A percentile compares a stretch with the other conserved stretches of the same genome.
phyloP scores from a whole-genome alignment of 129 eudicot species.

The Apium graveolens region DNA sequence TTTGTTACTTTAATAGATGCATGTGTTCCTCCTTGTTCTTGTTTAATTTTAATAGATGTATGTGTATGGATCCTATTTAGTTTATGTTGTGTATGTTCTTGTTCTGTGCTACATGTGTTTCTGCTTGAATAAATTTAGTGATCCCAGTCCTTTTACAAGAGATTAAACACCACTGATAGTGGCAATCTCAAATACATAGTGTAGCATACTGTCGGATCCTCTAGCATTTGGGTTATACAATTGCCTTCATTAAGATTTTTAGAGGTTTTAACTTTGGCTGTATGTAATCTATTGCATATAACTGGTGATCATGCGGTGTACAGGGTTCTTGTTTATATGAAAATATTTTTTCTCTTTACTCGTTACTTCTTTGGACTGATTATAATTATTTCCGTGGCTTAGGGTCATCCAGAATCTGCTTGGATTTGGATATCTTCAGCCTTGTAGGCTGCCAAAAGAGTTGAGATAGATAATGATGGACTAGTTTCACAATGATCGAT shows the following conservation, averaged over 20 bases:
- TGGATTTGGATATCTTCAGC: not conserved
- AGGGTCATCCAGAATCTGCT: conserved; percentile 11
- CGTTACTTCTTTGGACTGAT: not conserved
- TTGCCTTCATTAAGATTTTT: not conserved
- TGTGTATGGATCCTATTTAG: too few species aligned
- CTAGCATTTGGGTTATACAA: not conserved
- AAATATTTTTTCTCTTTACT: not conserved
- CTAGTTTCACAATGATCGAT: conserved; percentile 31
- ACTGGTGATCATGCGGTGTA: not conserved
- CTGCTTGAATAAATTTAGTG: not conserved
- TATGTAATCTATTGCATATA: not conserved
- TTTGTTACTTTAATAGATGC: too few species aligned
- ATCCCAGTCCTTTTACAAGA: not conserved
- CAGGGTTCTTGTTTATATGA: not conserved
- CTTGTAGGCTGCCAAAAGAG: conserved; percentile 9
- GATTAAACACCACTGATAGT: not conserved
- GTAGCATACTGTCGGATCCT: not conserved
- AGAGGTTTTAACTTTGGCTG: not conserved
- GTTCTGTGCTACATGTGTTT: not conserved
- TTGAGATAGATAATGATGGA: conserved; percentile 10
- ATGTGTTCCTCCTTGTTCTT: too few species aligned
- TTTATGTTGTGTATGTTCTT: too few species aligned
- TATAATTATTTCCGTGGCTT: not conserved
- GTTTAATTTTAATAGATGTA: too few species aligned
- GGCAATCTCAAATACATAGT: not conserved